These are phyloP conservation scores for Cercospora brassicicola DNA, from an alignment of 2,329 filamentous ascomycete species.

Conservation along the genomic window DNA sequence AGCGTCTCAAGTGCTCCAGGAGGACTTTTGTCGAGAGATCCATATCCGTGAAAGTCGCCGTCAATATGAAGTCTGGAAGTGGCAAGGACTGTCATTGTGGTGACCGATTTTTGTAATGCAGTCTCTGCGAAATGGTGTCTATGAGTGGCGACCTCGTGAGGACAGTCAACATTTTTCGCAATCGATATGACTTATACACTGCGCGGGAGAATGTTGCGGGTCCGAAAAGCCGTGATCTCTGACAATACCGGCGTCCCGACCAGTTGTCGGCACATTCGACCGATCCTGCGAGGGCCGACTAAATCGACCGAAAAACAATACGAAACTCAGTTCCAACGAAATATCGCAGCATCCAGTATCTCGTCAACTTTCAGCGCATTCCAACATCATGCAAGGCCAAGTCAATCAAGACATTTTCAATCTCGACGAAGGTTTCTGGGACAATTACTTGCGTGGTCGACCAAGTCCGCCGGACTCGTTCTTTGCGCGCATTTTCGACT, in stretches of 20 bases:
- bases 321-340: neutral
- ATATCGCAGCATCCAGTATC: neutral
- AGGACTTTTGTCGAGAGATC: neutral
- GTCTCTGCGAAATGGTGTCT: neutral
- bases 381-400: neutral
- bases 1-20: conserved; percentile 2
- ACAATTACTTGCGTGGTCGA: conserved; percentile 33
- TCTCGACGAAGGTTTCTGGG: conserved; percentile 28
- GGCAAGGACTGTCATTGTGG: neutral
- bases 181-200: neutral
- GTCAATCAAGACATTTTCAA: conserved; percentile 12
- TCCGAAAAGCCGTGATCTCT: neutral
- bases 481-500: conserved; percentile 32
- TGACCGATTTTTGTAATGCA: neutral
- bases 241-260: neutral
- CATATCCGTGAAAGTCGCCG: neutral
- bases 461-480: conserved; percentile 25
- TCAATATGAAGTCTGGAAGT: neutral
- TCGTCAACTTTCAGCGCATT: neutral
- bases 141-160: neutral
- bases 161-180: neutral
- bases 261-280: neutral
- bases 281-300: neutral
- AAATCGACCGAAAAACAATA: neutral
- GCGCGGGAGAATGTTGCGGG: neutral